Base-by-base conservation (phyloP, 2,329 filamentous ascomycete species). In the Clarireedia sp. region DNA sequence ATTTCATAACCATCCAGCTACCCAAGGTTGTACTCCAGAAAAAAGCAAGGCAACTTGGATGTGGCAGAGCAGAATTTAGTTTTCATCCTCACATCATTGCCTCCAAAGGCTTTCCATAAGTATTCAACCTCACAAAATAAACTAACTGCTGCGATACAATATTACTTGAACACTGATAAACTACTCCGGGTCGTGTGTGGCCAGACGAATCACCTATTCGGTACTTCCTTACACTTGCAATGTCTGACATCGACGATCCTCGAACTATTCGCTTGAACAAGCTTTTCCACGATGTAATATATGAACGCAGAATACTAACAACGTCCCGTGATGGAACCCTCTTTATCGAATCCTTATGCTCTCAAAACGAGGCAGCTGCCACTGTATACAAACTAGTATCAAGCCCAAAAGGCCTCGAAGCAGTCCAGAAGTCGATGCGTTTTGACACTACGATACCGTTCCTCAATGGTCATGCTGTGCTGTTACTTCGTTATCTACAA, bases 291-390 rank as follows among this genome's bases (percentile, higher is more conserved):
- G 58, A 63, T 9, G 64, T 75, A 24, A 57, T 77, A 10, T 51
- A 68, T 33, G 74, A 72, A 5, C 66, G 71, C 57, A 69, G 72
- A 24, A 56, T 63, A 1, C 51, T 78, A 7, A 68, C 68, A 16
- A 73, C 62, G 5, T 38, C 67, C 17, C 64, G 65, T 9, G 71
- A 78, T 59, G 71, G 68, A 5, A 73, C 70, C 36, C 68, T 72
- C 5, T 78, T 80, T 50, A 41, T 81, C 3, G 77, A 81, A 61
- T 73, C 77, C 0, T 59, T 79, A 5, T 74, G 71, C 57, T 60
- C 63, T 7, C 71, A 78, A 59, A 45, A 61, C 2, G 72, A 78
- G 59, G 67, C 60, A 3, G 66, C 70, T 23, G 68, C 63, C 12
- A 74, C 73, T 58, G 66, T 75, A 9, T 72, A 76, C 36, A 69